A percentile compares a stretch with the other conserved stretches of the same genome.
Evolutionary conservation across 129 eudicot genomes (phyloP).

Genomic region (Saposhnikovia divaricata): DNA sequence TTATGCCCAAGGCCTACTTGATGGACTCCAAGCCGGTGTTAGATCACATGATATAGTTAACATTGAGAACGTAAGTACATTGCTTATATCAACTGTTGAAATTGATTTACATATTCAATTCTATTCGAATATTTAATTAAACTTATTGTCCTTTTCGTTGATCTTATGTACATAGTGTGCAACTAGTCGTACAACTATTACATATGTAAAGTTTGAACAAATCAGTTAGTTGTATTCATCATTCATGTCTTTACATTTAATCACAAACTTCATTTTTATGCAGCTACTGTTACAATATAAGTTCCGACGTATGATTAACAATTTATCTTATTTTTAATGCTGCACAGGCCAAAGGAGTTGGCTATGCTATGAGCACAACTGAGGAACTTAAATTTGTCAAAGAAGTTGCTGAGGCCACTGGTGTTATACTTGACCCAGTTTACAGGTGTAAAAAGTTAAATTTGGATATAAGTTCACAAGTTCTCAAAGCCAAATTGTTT

Average conservation of each 20-base stretch:
- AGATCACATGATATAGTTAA: conserved; percentile 65
- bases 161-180: neutral
- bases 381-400: conserved; percentile 87
- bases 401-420: conserved; percentile 76
- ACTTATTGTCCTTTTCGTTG: neutral
- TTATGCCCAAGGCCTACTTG: conserved; percentile 71
- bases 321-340: conserved; percentile 1
- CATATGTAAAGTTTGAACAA: neutral
- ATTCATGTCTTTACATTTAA: neutral
- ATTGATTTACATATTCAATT: neutral
- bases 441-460: conserved; percentile 50
- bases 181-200: neutral
- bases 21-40: conserved; percentile 77
- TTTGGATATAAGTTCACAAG: neutral
- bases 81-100: neutral
- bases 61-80: conserved; percentile 54
- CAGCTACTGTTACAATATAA: neutral
- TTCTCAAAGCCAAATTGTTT: neutral
- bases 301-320: neutral
- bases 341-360: conserved; percentile 84
- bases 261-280: neutral
- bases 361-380: conserved; percentile 80
- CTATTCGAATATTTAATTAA: neutral
- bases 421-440: conserved; percentile 90
- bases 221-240: neutral